Base-by-base conservation (phyloP, 495 filamentous ascomycete genomes). In the Hypoxylon subgilvum region DNA sequence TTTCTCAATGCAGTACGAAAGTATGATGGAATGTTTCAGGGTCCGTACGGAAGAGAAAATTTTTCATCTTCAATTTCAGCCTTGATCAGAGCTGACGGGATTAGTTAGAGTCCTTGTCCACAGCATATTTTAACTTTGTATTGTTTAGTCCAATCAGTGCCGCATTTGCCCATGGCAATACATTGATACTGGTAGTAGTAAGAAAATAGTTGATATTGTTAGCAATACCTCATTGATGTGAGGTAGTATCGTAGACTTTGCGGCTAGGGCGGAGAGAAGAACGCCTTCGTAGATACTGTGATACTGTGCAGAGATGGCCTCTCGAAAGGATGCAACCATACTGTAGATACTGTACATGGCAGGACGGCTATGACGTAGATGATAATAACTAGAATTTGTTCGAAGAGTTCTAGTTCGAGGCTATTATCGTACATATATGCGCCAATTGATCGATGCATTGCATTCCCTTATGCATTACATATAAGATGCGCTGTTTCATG, bases 1-100 rank as follows among this genome's bases (percentile, higher is more conserved):
- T 40, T 38, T 25, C 28, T 40, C 22, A 22, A 51, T 52, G 54
- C 53, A 23, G 41, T 48, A 49, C 53, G 48, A 41, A 57, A 49
- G 28, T 45, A 53, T 58, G 60, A 59, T 64, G 50, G 38, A 44
- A 59, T 64, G 61, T 64, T 64, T 64, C 61, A 64, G 54, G 50
- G n/a, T n/a, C 50, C 27, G 50, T 14, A n/a, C 22, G 34, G 30
- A 36, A 28, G 25, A 19, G 31, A 55, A 59, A 64, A 40, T 18
- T 36, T 64, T 63, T 64, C 21, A 16, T 13, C 12, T 2, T 35
- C 31, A 34, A 38, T 22, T 31, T 62, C 61, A 64, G 61, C 61
- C 61, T 64, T 49, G 54, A 64, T 59, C 61, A 35, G 32, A 50
- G 22, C 21, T 58, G 47, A 30, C 44, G 27, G n/a, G n/a, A n/a